phyloP scores from a whole-genome alignment of 2,329 filamentous ascomycete species.

The Aspergillus amoenus region DNA sequence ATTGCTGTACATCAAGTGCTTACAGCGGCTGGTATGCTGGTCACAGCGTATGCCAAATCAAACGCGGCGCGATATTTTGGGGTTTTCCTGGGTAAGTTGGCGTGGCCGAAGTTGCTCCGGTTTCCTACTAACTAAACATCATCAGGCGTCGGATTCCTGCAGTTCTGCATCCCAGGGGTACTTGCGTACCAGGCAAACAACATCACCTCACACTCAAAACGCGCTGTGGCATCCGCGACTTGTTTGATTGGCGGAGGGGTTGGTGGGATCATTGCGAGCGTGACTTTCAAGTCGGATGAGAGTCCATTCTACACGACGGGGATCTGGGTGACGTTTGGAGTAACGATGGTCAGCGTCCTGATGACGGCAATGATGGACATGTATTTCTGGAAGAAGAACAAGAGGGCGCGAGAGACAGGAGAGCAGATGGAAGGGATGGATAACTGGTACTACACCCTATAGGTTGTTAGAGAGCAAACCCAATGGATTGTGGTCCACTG shows the following conservation, averaged over 20 bases:
- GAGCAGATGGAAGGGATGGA: slow-evolving; percentile 8
- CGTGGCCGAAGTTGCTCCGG: too few species aligned
- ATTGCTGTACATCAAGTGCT: slow-evolving; percentile 15
- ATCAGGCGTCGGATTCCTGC: slow-evolving; percentile 26
- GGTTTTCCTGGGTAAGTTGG: slow-evolving; percentile 7
- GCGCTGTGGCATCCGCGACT: slow-evolving; percentile 28
- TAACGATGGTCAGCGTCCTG: slow-evolving; percentile 9
- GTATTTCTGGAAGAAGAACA: slow-evolving; percentile 12
- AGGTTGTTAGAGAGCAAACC: background rate
- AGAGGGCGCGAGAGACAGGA: slow-evolving; percentile 9
- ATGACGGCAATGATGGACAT: slow-evolving; percentile 8
- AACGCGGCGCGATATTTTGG: slow-evolving; percentile 14
- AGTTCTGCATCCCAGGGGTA: slow-evolving; percentile 30
- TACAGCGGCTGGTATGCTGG: slow-evolving; percentile 13
- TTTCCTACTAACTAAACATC: background rate
- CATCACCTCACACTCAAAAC: slow-evolving; percentile 30
- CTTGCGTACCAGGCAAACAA: slow-evolving; percentile 34
- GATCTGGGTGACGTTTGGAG: slow-evolving; percentile 16
- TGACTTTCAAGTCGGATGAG: slow-evolving; percentile 14
- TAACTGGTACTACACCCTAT: slow-evolving; percentile 15
- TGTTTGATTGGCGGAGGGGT: slow-evolving; percentile 30
- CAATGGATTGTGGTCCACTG: background rate
- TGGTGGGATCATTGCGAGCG: slow-evolving; percentile 19
- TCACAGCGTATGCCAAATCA: slow-evolving; percentile 12
- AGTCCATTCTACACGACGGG: slow-evolving; percentile 14